Base-by-base conservation (phyloP, 139 green algal species). In the Tetradesmus obliquus region DNA sequence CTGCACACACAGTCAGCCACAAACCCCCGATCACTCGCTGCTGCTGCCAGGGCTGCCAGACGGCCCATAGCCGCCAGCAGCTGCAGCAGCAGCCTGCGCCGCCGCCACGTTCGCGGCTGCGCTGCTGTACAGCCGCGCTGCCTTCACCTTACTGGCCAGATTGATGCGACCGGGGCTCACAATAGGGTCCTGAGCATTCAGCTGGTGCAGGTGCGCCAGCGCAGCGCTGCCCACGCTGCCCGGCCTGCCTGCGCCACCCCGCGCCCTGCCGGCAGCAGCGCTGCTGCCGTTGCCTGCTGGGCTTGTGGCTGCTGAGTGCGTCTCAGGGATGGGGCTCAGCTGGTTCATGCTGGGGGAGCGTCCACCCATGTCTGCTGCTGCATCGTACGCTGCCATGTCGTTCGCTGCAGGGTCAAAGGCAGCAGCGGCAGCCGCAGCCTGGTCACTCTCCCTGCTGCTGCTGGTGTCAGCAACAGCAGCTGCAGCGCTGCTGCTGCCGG, bases 71-170 rank as follows among this genome's bases (percentile, higher is more conserved):
- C 66, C 66, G 17, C 66, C 66, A 76, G 66, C 66, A 17, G 66
- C 66, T 76, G 66, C 66, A 76, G 66, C 66, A 76, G 66, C 66
- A 76, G 66, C 66, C 17, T 76, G 66, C 5, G 66, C 66, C n/a
- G 66, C 66, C 6, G n/a, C n/a, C n/a, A 55, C 74, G 53, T 53
- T 53, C 3, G 74, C 74, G 7, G 74, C 74, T n/a, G 74, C n/a
- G 22, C 24, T 82, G 82, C 84, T 79, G 60, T 79, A 76, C 88
- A 91, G 45, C 7, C 90, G 60, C 2, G 83, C 90, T 45, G 90
- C 62, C 72, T 92, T 92, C 12, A 90, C 71, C 72, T 90, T 90
- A 7, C 24, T 79, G 15, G 90, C 90, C 24, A 92, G 72, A 7
- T 71, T 92, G 45, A 92, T 87, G 7, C 90, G 57, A 1, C 84